Evolutionary conservation across 2,329 filamentous ascomycete genomes (phyloP).

Genomic region (Xylariaceae sp.): DNA sequence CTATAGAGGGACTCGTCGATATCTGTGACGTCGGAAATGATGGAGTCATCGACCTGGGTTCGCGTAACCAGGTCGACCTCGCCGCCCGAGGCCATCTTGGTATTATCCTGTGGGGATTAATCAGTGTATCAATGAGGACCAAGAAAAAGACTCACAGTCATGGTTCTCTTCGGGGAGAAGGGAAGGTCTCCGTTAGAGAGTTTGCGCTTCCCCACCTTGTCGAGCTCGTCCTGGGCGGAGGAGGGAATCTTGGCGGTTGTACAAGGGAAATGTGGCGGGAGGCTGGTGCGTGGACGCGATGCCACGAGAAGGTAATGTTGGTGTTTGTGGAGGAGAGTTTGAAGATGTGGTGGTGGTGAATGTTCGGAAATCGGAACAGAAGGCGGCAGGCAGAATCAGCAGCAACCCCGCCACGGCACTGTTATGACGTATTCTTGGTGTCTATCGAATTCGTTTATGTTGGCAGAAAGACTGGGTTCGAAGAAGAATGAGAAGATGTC

Average conservation of each 20-base stretch:
- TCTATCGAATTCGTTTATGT: background rate
- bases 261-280: slow-evolving; percentile 3
- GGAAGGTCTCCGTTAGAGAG: slow-evolving; percentile 57
- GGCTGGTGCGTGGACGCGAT: background rate
- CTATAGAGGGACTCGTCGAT: slow-evolving; percentile 74
- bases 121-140: too few species aligned
- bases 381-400: too few species aligned
- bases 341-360: slow-evolving; percentile 1
- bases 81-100: slow-evolving; percentile 43
- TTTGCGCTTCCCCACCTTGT: slow-evolving; percentile 66
- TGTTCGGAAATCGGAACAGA: too few species aligned
- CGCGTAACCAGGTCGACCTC: slow-evolving; percentile 60
- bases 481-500: too few species aligned
- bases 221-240: slow-evolving; percentile 25
- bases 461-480: background rate
- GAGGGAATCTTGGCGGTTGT: slow-evolving; percentile 18
- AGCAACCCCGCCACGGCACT: background rate
- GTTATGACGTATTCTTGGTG: background rate
- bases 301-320: background rate
- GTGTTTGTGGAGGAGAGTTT: background rate
- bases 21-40: slow-evolving; percentile 47
- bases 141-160: slow-evolving; percentile 50
- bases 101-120: slow-evolving; percentile 39
- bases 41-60: slow-evolving; percentile 63
- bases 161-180: slow-evolving; percentile 55